phyloP scores from a whole-genome alignment of 2,329 filamentous ascomycete genomes.

The Pestalotiopsis sp. region DNA sequence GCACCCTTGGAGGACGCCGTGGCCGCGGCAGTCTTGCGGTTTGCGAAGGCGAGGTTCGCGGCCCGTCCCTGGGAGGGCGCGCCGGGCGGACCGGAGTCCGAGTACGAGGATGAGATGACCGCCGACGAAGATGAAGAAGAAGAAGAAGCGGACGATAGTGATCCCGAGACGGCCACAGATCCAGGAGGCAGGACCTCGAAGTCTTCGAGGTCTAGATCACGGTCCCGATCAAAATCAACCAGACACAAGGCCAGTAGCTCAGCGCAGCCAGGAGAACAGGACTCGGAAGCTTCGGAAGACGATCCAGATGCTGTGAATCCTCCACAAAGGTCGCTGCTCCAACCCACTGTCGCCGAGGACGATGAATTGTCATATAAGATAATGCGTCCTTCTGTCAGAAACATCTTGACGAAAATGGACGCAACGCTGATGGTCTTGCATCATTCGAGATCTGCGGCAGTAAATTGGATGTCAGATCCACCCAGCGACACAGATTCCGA shows the following conservation, averaged over 20 bases:
- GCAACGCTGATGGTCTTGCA: slow-evolving; percentile 70
- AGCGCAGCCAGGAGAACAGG: slow-evolving; percentile 13
- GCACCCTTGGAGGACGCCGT: slow-evolving; percentile 70
- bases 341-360: slow-evolving; percentile 65
- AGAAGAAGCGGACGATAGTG: slow-evolving; percentile 16
- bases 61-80: slow-evolving; percentile 34
- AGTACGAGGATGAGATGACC: slow-evolving; percentile 16
- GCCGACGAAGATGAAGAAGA: slow-evolving; percentile 15
- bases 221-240: slow-evolving; percentile 20
- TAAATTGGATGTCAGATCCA: slow-evolving; percentile 30
- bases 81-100: slow-evolving; percentile 12
- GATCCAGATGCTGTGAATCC: neutral
- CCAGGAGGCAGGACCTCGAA: neutral
- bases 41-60: slow-evolving; percentile 67
- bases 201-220: slow-evolving; percentile 14
- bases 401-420: slow-evolving; percentile 72
- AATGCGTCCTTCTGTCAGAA: slow-evolving; percentile 68
- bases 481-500: slow-evolving; percentile 25
- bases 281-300: slow-evolving; percentile 23
- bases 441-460: slow-evolving; percentile 59
- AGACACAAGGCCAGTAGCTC: slow-evolving; percentile 17
- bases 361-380: slow-evolving; percentile 68
- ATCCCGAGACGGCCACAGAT: slow-evolving; percentile 12
- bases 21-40: slow-evolving; percentile 63
- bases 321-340: slow-evolving; percentile 24